These are phyloP conservation scores for Chlorencoelia australis DNA, from an alignment of 2,329 filamentous ascomycete species.

Conservation along the genomic window DNA sequence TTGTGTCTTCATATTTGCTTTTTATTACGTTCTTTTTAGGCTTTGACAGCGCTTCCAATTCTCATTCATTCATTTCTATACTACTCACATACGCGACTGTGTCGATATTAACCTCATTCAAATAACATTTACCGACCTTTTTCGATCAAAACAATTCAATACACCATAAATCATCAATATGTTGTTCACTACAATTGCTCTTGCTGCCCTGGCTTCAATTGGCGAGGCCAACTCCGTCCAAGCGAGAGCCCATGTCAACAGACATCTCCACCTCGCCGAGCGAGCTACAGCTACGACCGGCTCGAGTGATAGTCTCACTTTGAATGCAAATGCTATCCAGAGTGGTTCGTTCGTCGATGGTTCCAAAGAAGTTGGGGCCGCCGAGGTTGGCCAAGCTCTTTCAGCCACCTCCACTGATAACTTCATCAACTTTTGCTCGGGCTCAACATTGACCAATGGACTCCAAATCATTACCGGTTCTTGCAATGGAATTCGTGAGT, in stretches of 20 bases:
- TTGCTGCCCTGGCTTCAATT: conserved; percentile 10
- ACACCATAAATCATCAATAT: conserved; percentile 4
- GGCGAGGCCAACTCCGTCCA: conserved; percentile 4
- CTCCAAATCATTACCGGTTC: conserved; percentile 46
- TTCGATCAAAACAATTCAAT: background rate
- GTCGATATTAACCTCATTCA: background rate
- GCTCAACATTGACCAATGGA: conserved; percentile 45
- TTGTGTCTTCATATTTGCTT: background rate
- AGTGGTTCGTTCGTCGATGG: conserved; percentile 16
- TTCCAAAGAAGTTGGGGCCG: conserved; percentile 13
- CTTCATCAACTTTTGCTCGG: conserved; percentile 23
- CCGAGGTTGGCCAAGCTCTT: conserved; percentile 11
- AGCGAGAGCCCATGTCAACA: conserved; percentile 3
- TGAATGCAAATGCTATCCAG: conserved; percentile 10
- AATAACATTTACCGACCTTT: background rate
- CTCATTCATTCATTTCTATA: conserved; percentile 1
- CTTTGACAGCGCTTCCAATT: conserved; percentile 7
- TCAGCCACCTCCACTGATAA: conserved; percentile 20
- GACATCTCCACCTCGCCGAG: conserved; percentile 3
- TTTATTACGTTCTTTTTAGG: conserved; percentile 1
- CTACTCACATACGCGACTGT: conserved; percentile 2
- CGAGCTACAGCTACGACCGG: background rate
- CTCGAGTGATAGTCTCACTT: conserved; percentile 3
- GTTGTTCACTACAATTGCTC: conserved; percentile 8
- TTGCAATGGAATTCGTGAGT: conserved; percentile 38